Evolutionary conservation across 1,139 yeast genomes (phyloP).

Genomic region (Blastobotrys malaysiensis): DNA sequence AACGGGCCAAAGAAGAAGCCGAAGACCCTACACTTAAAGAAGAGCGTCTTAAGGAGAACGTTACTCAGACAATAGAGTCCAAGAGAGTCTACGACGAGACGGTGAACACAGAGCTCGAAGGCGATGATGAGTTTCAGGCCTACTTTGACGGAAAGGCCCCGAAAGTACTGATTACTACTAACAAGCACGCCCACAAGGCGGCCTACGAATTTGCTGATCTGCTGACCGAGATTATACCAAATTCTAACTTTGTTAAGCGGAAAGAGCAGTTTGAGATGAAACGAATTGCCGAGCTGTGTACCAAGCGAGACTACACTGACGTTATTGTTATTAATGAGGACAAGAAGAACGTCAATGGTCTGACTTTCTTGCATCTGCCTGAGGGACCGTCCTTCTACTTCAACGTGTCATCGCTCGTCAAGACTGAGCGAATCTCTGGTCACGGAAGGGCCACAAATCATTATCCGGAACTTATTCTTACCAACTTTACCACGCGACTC

Average conservation of each 20-base stretch:
- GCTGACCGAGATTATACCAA: conserved; percentile 78
- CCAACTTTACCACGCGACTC: conserved; percentile 84
- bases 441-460: conserved; percentile 91
- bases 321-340: conserved; percentile 87
- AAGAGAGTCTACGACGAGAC: conserved; percentile 92
- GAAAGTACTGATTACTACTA: conserved; percentile 83
- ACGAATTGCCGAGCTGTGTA: conserved; percentile 78
- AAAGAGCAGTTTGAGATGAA: conserved; percentile 77
- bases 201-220: conserved; percentile 91
- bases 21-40: conserved; percentile 76
- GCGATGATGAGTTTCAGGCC: conserved; percentile 69
- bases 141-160: conserved; percentile 66
- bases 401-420: conserved; percentile 68
- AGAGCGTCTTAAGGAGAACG: conserved; percentile 70
- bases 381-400: conserved; percentile 94
- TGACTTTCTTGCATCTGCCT: conserved; percentile 89
- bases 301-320: conserved; percentile 81
- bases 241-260: conserved; percentile 79
- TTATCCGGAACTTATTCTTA: conserved; percentile 83
- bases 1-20: conserved; percentile 78
- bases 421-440: conserved; percentile 51
- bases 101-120: conserved; percentile 65
- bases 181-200: conserved; percentile 73
- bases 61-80: conserved; percentile 83
- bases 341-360: conserved; percentile 83